Percentiles rank a stretch among this genome's conserved stretches.
phyloP scores from a whole-genome alignment of 805 yeast genomes.

The Spathaspora sp. region DNA sequence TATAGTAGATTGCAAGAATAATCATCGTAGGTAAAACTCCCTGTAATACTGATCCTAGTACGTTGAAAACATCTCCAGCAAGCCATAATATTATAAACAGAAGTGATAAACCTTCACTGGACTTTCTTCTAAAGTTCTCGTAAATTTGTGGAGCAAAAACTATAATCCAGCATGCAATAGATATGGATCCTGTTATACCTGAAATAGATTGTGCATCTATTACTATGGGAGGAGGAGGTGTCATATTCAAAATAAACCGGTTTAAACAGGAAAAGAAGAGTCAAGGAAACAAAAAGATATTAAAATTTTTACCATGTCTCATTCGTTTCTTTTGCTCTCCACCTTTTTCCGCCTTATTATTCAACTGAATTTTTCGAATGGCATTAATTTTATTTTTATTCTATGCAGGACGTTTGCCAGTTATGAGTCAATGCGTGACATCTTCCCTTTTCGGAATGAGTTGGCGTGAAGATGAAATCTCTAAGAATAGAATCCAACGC shows the following conservation, averaged over 20 bases:
- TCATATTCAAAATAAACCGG: constrained; percentile 23
- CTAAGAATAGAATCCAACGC: too few relatives aligned
- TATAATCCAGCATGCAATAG: constrained; percentile 96
- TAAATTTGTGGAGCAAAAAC: constrained; percentile 96
- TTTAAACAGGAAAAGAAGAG: neutral
- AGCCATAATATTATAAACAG: constrained; percentile 88
- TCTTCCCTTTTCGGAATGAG: neutral
- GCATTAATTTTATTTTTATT: neutral
- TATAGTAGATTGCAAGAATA: constrained; percentile 86
- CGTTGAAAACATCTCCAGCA: constrained; percentile 90
- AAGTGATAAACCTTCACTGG: constrained; percentile 86
- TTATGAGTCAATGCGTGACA: neutral
- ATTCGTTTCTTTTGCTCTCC: neutral
- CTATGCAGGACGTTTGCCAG: neutral
- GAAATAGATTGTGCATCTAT: constrained; percentile 69
- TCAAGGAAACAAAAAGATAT: neutral
- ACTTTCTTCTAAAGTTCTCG: constrained; percentile 80
- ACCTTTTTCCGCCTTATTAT: neutral
- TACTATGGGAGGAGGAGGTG: constrained; percentile 64
- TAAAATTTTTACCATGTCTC: neutral
- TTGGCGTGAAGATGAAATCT: neutral
- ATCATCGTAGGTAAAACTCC: constrained; percentile 94
- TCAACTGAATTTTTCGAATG: neutral
- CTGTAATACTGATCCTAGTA: constrained; percentile 85
- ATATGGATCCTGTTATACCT: constrained; percentile 81